A percentile compares a stretch with the other conserved stretches of the same genome.
Evolutionary conservation across 1,139 yeast species (phyloP).

Genomic region (Kluyveromyces sp.): DNA sequence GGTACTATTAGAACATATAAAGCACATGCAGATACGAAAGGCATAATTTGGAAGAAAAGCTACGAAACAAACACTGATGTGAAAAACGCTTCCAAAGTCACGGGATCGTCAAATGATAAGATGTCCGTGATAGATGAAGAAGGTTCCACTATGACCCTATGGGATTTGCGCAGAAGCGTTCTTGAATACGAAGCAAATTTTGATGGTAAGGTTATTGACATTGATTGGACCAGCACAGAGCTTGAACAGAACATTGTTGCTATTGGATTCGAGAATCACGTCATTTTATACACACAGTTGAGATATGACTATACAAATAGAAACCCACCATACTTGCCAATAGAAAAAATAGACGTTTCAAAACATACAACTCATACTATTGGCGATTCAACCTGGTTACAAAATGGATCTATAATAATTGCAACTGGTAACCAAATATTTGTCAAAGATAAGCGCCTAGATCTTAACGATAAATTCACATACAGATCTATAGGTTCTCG

Average conservation of each 20-base stretch:
- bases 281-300: constrained; percentile 67
- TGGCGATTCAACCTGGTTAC: constrained; percentile 85
- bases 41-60: constrained; percentile 46
- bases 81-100: constrained; percentile 42
- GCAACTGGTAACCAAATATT: constrained; percentile 89
- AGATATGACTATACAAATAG: constrained; percentile 83
- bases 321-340: constrained; percentile 68
- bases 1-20: constrained; percentile 54
- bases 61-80: constrained; percentile 49
- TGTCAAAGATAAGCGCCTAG: constrained; percentile 64
- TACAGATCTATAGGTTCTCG: constrained; percentile 41
- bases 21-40: constrained; percentile 28
- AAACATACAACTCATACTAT: constrained; percentile 69
- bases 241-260: constrained; percentile 68
- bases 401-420: constrained; percentile 67
- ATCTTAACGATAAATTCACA: constrained; percentile 46
- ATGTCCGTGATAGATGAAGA: constrained; percentile 59
- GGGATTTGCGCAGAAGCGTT: constrained; percentile 67
- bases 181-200: constrained; percentile 52
- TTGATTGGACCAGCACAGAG: constrained; percentile 69
- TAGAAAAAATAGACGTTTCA: constrained; percentile 64
- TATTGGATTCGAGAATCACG: constrained; percentile 61
- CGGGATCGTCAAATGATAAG: constrained; percentile 70
- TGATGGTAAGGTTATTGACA: constrained; percentile 30
- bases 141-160: constrained; percentile 50